phyloP scores from a whole-genome alignment of 1,139 yeast genomes.

The Suhomyces kunorum region DNA sequence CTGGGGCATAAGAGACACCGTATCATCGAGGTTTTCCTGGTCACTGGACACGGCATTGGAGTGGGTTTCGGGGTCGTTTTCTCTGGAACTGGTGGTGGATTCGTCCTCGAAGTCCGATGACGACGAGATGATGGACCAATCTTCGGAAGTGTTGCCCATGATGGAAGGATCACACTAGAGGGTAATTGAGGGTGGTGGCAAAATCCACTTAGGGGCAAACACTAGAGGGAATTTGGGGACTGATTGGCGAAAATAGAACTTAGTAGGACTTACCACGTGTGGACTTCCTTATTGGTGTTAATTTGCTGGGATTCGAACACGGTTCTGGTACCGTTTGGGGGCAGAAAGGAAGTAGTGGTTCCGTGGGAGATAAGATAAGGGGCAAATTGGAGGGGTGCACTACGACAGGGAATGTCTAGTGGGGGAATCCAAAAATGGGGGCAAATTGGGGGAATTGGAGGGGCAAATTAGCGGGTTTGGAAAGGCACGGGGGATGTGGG shows the following conservation, averaged over 20 bases:
- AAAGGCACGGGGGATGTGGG: not conserved
- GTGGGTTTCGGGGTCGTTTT: slow-evolving; percentile 1
- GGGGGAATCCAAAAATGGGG: too few relatives aligned
- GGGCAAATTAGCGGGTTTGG: not conserved
- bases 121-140: slow-evolving; percentile 50
- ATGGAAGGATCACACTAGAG: not conserved
- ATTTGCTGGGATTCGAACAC: too few relatives aligned
- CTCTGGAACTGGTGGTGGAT: slow-evolving; percentile 23
- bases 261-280: too few relatives aligned
- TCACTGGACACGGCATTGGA: slow-evolving; percentile 1
- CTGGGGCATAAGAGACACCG: slow-evolving; percentile 5
- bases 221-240: too few relatives aligned
- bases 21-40: slow-evolving; percentile 9
- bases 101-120: slow-evolving; percentile 46
- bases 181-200: slow-evolving; percentile 1
- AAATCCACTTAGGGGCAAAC: not conserved
- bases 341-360: not conserved
- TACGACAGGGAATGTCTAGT: not conserved
- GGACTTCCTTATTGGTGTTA: too few relatives aligned
- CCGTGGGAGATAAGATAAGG: slow-evolving; percentile 10
- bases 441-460: not conserved
- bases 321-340: too few relatives aligned
- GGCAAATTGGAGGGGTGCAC: slow-evolving; percentile 5
- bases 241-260: too few relatives aligned
- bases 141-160: slow-evolving; percentile 28